Conservation (phyloP, 1,284 basidiomycete genomes). For the Retiboletus flavoniger region DNA sequence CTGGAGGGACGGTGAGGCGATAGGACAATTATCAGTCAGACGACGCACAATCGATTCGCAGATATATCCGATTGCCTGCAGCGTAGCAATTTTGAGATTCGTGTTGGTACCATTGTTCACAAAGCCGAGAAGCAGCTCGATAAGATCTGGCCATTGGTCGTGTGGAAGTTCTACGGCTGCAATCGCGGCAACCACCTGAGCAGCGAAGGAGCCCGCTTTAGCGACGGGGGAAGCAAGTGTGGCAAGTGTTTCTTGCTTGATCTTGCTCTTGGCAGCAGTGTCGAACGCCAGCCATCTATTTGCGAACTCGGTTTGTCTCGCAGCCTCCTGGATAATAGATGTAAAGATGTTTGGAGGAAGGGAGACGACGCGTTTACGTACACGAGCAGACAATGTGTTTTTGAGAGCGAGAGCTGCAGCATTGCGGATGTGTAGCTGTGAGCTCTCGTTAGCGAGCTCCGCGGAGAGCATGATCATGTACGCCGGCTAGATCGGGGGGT, state of each 20-base stretch:
- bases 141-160: conserved; percentile 87
- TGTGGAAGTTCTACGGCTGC: conserved; percentile 90
- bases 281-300: conserved; percentile 81
- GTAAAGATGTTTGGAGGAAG: conserved; percentile 8
- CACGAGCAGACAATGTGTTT: conserved; percentile 89
- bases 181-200: conserved; percentile 92
- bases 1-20: conserved; percentile 42
- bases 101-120: conserved; percentile 78
- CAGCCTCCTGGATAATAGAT: conserved; percentile 57
- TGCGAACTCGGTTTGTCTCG: conserved; percentile 75
- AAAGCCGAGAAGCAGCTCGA: conserved; percentile 85
- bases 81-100: conserved; percentile 82
- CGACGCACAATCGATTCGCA: conserved; percentile 90
- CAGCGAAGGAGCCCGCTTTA: conserved; percentile 84
- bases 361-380: conserved; percentile 46
- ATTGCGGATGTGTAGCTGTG: conserved; percentile 79
- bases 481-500: conserved; percentile 58
- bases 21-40: conserved; percentile 5
- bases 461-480: conserved; percentile 87
- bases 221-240: conserved; percentile 75
- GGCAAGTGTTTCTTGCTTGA: conserved; percentile 86
- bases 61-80: conserved; percentile 96
- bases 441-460: conserved; percentile 76
- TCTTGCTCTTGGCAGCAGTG: conserved; percentile 67
- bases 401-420: conserved; percentile 97